A percentile compares a stretch with the other conserved stretches of the same genome.
Evolutionary conservation across 108 stramenopile genomes (phyloP).

Genomic region (Parmales sp.): DNA sequence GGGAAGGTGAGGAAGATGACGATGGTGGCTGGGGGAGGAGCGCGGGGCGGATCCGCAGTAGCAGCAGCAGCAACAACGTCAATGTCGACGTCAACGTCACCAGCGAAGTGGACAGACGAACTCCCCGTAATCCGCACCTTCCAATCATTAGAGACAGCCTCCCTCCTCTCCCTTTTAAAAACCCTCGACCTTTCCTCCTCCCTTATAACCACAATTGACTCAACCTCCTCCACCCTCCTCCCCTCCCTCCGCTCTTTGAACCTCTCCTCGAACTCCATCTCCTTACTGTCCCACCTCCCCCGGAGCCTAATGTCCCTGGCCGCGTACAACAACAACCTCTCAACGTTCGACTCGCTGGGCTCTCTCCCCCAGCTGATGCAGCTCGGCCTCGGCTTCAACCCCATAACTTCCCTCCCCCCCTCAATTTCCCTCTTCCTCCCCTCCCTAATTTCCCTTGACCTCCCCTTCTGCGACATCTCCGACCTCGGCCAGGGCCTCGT

Average conservation of each 20-base stretch:
- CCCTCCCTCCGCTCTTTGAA: not conserved
- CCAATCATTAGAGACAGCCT: not conserved
- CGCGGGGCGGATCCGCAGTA: not conserved
- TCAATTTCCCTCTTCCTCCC: not conserved
- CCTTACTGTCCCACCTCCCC: not conserved
- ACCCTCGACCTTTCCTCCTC: not conserved
- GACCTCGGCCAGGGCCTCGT: not conserved
- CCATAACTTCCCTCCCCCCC: not conserved
- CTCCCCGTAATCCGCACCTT: not conserved
- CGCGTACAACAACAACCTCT: not conserved
- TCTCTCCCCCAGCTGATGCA: not conserved
- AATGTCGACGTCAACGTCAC: not conserved
- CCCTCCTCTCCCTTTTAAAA: not conserved
- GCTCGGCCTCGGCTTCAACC: conserved; percentile 1
- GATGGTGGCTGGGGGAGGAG: not conserved
- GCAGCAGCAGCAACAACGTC: not conserved
- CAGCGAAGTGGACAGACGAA: not conserved
- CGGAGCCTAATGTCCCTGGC: not conserved
- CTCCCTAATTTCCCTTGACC: not conserved
- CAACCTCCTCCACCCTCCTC: not conserved
- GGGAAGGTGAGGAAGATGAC: not conserved
- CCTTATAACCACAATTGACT: not conserved
- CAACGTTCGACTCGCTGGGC: not conserved
- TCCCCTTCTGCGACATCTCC: not conserved
- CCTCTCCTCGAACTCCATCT: not conserved